Percentiles rank a stretch among this genome's conserved stretches.
phyloP scores from a whole-genome alignment of 2,329 filamentous ascomycete species.

The Ascosphaera acerosa region DNA sequence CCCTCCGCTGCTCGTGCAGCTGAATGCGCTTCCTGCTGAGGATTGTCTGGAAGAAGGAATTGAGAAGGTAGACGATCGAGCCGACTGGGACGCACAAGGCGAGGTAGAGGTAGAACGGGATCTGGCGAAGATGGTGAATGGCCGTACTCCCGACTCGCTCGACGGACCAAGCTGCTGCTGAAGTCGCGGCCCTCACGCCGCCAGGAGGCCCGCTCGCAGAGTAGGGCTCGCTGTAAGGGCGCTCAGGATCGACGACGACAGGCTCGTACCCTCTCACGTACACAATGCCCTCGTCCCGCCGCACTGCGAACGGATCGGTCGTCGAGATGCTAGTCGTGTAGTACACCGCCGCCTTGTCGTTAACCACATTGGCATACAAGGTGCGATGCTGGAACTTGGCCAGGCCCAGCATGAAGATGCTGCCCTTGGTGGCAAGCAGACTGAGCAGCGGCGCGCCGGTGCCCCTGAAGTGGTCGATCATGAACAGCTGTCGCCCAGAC shows the following conservation, averaged over 20 bases:
- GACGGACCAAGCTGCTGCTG: constrained; percentile 3
- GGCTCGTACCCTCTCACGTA: constrained; percentile 49
- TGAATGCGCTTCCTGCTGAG: constrained; percentile 49
- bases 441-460: constrained; percentile 58
- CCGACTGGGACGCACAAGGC: constrained; percentile 49
- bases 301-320: constrained; percentile 49
- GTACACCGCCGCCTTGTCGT: constrained; percentile 58
- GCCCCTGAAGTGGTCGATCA: constrained; percentile 60
- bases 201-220: too few relatives aligned
- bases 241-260: constrained; percentile 39
- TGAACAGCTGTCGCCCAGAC: constrained; percentile 70
- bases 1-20: constrained; percentile 45
- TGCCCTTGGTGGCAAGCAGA: constrained; percentile 57
- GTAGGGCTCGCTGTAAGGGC: constrained; percentile 6
- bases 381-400: constrained; percentile 49
- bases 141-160: constrained; percentile 13
- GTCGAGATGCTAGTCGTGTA: constrained; percentile 61
- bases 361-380: constrained; percentile 66
- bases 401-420: constrained; percentile 64
- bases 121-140: constrained; percentile 21
- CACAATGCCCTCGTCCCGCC: constrained; percentile 42
- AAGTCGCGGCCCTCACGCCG: background rate
- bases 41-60: constrained; percentile 50
- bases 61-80: constrained; percentile 43
- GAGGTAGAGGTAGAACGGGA: constrained; percentile 41